Percentiles rank a stretch among this genome's conserved stretches.
Evolutionary conservation across 2,329 filamentous ascomycete genomes (phyloP).

Genomic region (Trichophyton mentagrophytes): DNA sequence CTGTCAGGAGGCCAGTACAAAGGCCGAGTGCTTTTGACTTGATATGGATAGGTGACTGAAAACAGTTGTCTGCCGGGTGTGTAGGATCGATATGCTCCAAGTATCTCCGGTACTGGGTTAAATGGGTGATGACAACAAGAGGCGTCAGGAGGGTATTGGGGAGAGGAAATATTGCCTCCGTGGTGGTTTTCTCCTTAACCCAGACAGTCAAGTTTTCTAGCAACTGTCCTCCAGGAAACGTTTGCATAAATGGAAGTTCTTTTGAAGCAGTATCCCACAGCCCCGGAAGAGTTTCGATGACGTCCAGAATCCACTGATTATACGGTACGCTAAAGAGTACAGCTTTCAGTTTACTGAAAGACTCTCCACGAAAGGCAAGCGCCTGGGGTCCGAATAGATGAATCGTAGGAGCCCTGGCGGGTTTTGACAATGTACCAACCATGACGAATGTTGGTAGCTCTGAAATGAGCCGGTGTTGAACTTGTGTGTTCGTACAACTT

Average conservation of each 20-base stretch:
- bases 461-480: background rate
- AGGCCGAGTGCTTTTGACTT: conserved; percentile 24
- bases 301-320: conserved; percentile 14
- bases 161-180: conserved; percentile 12
- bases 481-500: conserved; percentile 1
- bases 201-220: conserved; percentile 12
- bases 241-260: conserved; percentile 12
- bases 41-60: conserved; percentile 3
- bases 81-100: conserved; percentile 8
- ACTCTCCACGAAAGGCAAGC: conserved; percentile 3
- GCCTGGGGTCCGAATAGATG: conserved; percentile 6
- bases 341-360: background rate
- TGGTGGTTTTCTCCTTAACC: conserved; percentile 11
- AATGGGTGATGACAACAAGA: conserved; percentile 29
- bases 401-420: background rate
- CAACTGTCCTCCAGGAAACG: background rate
- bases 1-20: conserved; percentile 31
- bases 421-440: conserved; percentile 1
- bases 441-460: background rate
- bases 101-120: conserved; percentile 23
- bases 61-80: background rate
- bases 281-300: conserved; percentile 12
- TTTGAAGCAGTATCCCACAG: conserved; percentile 11
- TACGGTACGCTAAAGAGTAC: background rate
- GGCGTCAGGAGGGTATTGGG: conserved; percentile 27